Percentiles rank a stretch among this genome's conserved stretches.
phyloP scores from a whole-genome alignment of 2,329 filamentous ascomycete species.

The Fusarium sp. region DNA sequence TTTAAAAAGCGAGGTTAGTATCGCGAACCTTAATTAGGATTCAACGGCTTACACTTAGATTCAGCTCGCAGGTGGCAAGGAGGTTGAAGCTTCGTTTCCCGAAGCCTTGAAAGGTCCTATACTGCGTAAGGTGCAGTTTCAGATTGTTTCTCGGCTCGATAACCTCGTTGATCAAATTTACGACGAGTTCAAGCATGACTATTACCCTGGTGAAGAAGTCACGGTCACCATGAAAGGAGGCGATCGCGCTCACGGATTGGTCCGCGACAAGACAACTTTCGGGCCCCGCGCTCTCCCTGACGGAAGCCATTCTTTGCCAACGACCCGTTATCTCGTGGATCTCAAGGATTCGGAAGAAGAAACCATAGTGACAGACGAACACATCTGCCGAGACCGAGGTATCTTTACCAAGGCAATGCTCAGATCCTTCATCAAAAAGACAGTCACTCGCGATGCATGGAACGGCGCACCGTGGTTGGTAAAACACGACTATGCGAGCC shows the following conservation, averaged over 20 bases:
- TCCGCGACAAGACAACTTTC: conserved; percentile 88
- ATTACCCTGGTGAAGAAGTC: conserved; percentile 89
- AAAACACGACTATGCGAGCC: conserved; percentile 84
- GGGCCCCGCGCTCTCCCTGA: conserved; percentile 71
- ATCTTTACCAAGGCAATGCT: conserved; percentile 95
- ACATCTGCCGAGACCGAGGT: conserved; percentile 88
- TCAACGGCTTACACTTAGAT: conserved; percentile 29
- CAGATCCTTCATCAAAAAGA: conserved; percentile 94
- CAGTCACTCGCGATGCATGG: conserved; percentile 91
- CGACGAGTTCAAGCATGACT: conserved; percentile 88
- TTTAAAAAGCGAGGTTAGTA: conserved; percentile 85
- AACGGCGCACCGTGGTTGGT: conserved; percentile 97
- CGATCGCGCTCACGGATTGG: conserved; percentile 78
- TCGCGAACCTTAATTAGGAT: neutral
- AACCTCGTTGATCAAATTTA: conserved; percentile 77
- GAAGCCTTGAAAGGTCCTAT: conserved; percentile 92
- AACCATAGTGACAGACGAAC: conserved; percentile 81
- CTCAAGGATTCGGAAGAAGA: conserved; percentile 79
- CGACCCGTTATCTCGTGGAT: conserved; percentile 84
- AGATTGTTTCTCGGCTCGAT: conserved; percentile 89
- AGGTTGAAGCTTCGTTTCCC: conserved; percentile 92
- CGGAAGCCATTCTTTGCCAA: conserved; percentile 77
- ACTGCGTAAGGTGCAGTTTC: conserved; percentile 90
- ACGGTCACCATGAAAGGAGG: conserved; percentile 77
- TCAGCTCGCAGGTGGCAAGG: conserved; percentile 82